Conservation (phyloP, 2,329 filamentous ascomycete species). For the Curvularia hawaiiensis region DNA sequence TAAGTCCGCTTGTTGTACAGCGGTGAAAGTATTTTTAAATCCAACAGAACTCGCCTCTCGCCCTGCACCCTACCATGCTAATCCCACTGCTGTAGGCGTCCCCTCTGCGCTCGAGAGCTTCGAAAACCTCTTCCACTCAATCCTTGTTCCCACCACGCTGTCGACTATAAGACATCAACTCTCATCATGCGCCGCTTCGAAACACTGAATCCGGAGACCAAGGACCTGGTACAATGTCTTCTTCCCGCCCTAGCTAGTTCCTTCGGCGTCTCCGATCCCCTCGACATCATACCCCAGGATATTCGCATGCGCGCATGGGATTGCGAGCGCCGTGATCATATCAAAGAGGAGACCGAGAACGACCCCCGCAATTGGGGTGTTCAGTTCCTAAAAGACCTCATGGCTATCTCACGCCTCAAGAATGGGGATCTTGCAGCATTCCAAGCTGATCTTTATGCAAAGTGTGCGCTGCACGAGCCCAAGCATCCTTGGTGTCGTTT, state of each 20-base stretch:
- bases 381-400: slow-evolving; percentile 43
- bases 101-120: not conserved
- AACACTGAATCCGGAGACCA: slow-evolving; percentile 40
- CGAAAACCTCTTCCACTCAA: not conserved
- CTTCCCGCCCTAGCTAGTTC: slow-evolving; percentile 37
- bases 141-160: not conserved
- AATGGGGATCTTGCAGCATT: slow-evolving; percentile 32
- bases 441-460: slow-evolving; percentile 33
- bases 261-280: slow-evolving; percentile 27
- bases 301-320: slow-evolving; percentile 47
- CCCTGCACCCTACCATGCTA: not conserved
- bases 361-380: slow-evolving; percentile 46
- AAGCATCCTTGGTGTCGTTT: slow-evolving; percentile 42
- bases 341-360: slow-evolving; percentile 40
- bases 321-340: slow-evolving; percentile 42
- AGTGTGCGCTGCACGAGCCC: slow-evolving; percentile 30
- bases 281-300: slow-evolving; percentile 41
- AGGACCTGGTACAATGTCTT: slow-evolving; percentile 40
- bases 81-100: not conserved
- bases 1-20: not conserved
- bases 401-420: slow-evolving; percentile 39
- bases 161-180: not conserved
- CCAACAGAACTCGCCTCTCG: not conserved
- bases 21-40: not conserved
- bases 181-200: slow-evolving; percentile 40